Percentiles rank a stretch among this genome's conserved stretches.
Evolutionary conservation across 345 rosid genomes (phyloP).

Genomic region (Hibiscus trionum): DNA sequence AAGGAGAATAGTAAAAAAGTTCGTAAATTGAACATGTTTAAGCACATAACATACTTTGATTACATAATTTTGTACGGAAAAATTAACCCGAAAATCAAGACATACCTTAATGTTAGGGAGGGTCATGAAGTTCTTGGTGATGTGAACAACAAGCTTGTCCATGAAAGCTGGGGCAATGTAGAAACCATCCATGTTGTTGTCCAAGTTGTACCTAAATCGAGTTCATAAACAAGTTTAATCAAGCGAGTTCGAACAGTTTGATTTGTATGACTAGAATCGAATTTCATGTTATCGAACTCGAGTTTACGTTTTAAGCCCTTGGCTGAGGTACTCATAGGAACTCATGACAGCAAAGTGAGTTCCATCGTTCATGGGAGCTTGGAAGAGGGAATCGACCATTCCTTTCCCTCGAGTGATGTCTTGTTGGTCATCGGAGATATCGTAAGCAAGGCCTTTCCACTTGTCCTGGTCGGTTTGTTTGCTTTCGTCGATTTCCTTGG

Average conservation of each 20-base stretch:
- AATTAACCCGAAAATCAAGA: not conserved
- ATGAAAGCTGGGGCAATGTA: conserved; percentile 97
- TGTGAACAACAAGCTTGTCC: conserved; percentile 97
- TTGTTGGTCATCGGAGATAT: conserved; percentile 85
- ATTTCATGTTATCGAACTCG: too few relatives aligned
- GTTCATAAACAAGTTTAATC: too few relatives aligned
- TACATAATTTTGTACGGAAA: too few relatives aligned
- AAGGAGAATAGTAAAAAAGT: not conserved
- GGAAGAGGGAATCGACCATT: conserved; percentile 86
- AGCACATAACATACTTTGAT: too few relatives aligned
- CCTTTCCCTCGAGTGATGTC: conserved; percentile 94
- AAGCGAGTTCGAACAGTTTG: too few relatives aligned
- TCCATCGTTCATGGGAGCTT: conserved; percentile 68
- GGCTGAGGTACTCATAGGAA: conserved; percentile 80
- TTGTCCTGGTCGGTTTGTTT: conserved; percentile 64
- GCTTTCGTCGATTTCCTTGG: conserved; percentile 35
- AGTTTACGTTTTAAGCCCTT: conserved; percentile 53
- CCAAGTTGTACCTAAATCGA: conserved; percentile 52
- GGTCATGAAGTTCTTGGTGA: conserved; percentile 88
- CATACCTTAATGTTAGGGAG: conserved; percentile 88
- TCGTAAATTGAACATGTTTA: not conserved
- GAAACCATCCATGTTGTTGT: conserved; percentile 73
- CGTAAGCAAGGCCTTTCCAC: conserved; percentile 69
- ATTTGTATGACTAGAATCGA: too few relatives aligned
- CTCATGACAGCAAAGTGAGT: conserved; percentile 79